These are phyloP conservation scores for Anisodus acutangulus DNA, from an alignment of 257 asterid genomes.

Conservation along the genomic window DNA sequence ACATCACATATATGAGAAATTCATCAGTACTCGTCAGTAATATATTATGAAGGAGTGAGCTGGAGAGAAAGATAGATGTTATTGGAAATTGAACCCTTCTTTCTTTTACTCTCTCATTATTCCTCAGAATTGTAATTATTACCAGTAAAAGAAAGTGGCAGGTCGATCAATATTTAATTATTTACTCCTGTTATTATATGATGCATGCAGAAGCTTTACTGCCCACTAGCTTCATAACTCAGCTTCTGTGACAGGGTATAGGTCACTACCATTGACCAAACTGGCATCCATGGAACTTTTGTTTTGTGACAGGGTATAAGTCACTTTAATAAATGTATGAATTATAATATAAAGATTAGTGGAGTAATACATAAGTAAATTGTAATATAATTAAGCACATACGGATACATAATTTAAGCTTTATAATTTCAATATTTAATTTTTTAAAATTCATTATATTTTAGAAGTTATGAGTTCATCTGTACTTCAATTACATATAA, in stretches of 20 bases:
- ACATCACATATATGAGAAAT: slow-evolving; percentile 17
- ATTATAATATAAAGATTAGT: too few relatives aligned
- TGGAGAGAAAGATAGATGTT: slow-evolving; percentile 22
- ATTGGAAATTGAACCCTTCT: slow-evolving; percentile 32
- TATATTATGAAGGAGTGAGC: neutral
- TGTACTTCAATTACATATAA: too few relatives aligned
- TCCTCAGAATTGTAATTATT: neutral
- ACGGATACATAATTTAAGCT: too few relatives aligned
- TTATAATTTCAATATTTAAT: too few relatives aligned
- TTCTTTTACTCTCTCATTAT: neutral
- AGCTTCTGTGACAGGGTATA: neutral
- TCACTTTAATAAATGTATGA: too few relatives aligned
- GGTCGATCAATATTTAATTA: neutral
- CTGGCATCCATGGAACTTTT: too few relatives aligned
- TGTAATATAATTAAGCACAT: too few relatives aligned
- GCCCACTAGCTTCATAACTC: neutral
- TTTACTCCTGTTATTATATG: neutral
- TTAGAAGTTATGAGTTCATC: too few relatives aligned
- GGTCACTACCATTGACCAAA: neutral
- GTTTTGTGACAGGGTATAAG: too few relatives aligned
- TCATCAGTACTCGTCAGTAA: neutral
- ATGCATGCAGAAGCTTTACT: neutral
- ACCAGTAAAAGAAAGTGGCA: neutral
- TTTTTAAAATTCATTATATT: too few relatives aligned
- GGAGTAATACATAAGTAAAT: too few relatives aligned